Percentiles rank a stretch among this genome's conserved stretches.
Evolutionary conservation across 2,329 filamentous ascomycete species (phyloP).

Genomic region (Penicillium sp.): DNA sequence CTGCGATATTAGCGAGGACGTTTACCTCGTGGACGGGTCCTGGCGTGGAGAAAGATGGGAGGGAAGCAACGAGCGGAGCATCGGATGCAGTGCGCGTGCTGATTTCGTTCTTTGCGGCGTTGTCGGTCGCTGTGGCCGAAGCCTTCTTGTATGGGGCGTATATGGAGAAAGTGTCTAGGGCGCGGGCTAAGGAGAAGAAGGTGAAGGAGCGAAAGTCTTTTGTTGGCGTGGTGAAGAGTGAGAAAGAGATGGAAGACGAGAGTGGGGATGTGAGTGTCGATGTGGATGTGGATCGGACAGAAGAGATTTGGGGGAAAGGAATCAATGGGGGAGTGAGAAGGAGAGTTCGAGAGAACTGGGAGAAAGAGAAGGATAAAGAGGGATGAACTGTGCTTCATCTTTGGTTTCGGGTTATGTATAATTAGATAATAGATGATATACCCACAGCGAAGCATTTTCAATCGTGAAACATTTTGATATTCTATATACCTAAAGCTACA

Average conservation of each 20-base stretch:
- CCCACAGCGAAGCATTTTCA: neutral
- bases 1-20: constrained; percentile 31
- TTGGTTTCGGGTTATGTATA: neutral
- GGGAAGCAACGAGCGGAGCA: constrained; percentile 14
- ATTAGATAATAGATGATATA: constrained; percentile 8
- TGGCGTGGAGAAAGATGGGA: neutral
- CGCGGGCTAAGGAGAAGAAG: constrained; percentile 17
- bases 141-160: constrained; percentile 53
- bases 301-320: constrained; percentile 32
- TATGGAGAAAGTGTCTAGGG: constrained; percentile 45
- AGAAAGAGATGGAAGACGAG: neutral
- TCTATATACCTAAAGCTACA: constrained; percentile 30
- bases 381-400: neutral
- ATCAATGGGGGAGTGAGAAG: constrained; percentile 28
- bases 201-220: constrained; percentile 21
- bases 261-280: neutral
- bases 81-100: constrained; percentile 43
- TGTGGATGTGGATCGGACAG: constrained; percentile 18
- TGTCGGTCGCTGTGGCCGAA: constrained; percentile 53
- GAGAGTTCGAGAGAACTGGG: constrained; percentile 29
- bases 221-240: constrained; percentile 17
- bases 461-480: constrained; percentile 16
- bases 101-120: constrained; percentile 44
- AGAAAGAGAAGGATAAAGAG: constrained; percentile 26
- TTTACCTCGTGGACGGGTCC: constrained; percentile 27